Percentiles rank a stretch among this genome's conserved stretches.
These are phyloP conservation scores for Endoconidiophora laricicola DNA, from an alignment of 2,329 filamentous ascomycete genomes.

Conservation along the genomic window DNA sequence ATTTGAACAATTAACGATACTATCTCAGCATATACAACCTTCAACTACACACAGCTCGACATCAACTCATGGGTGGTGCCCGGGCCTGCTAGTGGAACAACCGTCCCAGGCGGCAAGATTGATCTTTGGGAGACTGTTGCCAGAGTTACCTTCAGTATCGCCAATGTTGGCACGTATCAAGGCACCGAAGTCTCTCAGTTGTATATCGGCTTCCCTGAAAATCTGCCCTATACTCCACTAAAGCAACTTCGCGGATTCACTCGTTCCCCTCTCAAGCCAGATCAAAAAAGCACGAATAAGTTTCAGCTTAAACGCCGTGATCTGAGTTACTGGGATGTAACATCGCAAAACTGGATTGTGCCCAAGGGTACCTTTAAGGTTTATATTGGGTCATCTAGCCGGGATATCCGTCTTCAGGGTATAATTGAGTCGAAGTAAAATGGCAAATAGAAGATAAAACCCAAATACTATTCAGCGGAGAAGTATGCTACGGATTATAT, in stretches of 20 bases:
- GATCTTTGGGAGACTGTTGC: constrained; percentile 52
- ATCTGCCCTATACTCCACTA: constrained; percentile 37
- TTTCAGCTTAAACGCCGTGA: constrained; percentile 43
- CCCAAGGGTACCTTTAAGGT: constrained; percentile 28
- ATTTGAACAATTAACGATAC: not conserved
- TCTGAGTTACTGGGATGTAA: constrained; percentile 56
- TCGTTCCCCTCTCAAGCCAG: constrained; percentile 46
- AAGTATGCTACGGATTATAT: too few species aligned
- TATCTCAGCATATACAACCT: constrained; percentile 46
- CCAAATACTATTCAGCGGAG: too few species aligned
- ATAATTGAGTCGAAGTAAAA: constrained; percentile 16
- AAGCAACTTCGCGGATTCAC: constrained; percentile 50
- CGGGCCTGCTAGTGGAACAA: constrained; percentile 47
- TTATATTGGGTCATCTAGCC: constrained; percentile 29
- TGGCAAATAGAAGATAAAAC: too few species aligned
- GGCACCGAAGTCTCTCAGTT: constrained; percentile 42
- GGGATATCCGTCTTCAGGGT: constrained; percentile 22
- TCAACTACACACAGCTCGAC: constrained; percentile 40
- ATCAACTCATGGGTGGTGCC: constrained; percentile 23
- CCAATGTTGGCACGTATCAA: constrained; percentile 38
- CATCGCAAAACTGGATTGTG: constrained; percentile 44
- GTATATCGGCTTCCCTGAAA: constrained; percentile 31
- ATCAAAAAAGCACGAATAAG: constrained; percentile 37
- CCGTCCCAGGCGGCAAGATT: constrained; percentile 36
- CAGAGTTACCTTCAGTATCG: constrained; percentile 33